Conservation (phyloP, 1,284 basidiomycete genomes). For the Acaromyces ingoldii region DNA sequence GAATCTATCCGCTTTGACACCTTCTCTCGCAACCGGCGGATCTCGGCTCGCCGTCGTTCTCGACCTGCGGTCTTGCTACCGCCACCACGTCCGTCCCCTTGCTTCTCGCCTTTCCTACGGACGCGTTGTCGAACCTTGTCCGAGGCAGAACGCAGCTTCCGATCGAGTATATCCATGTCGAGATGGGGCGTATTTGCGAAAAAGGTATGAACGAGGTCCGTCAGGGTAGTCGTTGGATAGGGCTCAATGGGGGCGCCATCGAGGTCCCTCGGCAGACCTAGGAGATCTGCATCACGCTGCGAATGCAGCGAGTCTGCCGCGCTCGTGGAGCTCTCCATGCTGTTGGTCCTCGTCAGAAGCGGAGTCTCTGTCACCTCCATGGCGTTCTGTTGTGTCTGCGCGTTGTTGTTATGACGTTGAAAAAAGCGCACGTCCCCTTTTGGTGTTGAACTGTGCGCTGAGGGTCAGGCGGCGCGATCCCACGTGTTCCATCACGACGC, state of each 20-base stretch:
- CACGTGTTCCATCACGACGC: no score
- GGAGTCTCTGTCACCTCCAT: no score
- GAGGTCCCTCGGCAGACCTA: not conserved
- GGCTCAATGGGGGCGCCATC: not conserved
- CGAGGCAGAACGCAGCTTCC: not conserved
- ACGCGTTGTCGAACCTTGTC: not conserved
- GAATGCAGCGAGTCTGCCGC: not conserved
- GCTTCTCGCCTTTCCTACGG: no score
- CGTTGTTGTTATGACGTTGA: no score
- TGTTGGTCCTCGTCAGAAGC: no score
- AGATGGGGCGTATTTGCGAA: not conserved
- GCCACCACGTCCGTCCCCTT: not conserved
- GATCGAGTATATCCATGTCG: slow-evolving; percentile 1
- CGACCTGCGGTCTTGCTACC: not conserved
- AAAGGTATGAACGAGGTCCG: not conserved
- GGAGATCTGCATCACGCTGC: slow-evolving; percentile 2
- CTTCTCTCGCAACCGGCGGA: slow-evolving; percentile 51
- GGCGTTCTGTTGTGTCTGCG: no score
- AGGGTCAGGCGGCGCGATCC: no score
- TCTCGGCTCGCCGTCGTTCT: not conserved
- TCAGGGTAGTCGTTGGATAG: not conserved
- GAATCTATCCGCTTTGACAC: slow-evolving; percentile 69
- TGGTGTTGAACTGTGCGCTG: no score
- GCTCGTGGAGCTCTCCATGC: not conserved
- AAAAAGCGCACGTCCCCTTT: no score